Percentiles rank a stretch among this genome's conserved stretches.
Evolutionary conservation across 345 rosid species (phyloP).

Genomic region (Salix caprea): DNA sequence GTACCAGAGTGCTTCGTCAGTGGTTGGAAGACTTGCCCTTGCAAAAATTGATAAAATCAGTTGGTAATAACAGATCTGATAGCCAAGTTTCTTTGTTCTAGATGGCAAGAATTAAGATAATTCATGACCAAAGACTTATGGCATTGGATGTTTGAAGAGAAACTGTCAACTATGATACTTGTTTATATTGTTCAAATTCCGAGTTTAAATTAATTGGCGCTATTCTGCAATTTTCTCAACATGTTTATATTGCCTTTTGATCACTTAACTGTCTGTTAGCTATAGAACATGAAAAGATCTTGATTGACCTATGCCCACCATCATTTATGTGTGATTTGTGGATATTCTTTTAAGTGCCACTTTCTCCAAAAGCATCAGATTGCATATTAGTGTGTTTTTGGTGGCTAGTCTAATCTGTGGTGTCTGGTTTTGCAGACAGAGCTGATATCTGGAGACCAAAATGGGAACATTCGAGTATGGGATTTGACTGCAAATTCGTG

Average conservation of each 20-base stretch:
- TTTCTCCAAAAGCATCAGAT: neutral
- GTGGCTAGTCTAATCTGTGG: conserved; percentile 4
- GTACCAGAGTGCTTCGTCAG: no score
- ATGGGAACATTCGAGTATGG: conserved; percentile 95
- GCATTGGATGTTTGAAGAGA: neutral
- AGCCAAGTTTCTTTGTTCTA: neutral
- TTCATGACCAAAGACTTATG: neutral
- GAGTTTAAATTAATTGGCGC: no score
- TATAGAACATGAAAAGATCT: neutral
- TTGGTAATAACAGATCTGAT: neutral
- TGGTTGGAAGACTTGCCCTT: neutral
- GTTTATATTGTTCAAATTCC: neutral
- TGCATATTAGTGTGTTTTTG: neutral
- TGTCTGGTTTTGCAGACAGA: conserved; percentile 58
- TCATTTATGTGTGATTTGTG: neutral
- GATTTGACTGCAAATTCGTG: conserved; percentile 93
- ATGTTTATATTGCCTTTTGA: neutral
- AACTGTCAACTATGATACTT: neutral
- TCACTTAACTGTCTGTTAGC: neutral
- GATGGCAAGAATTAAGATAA: neutral
- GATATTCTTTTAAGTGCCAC: neutral
- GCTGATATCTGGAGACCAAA: conserved; percentile 93
- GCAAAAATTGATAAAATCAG: neutral
- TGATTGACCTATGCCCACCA: neutral
- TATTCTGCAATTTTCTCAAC: neutral